Percentiles rank a stretch among this genome's conserved stretches.
phyloP scores from a whole-genome alignment of 2,329 filamentous ascomycete species.

The Beauveria asiatica region DNA sequence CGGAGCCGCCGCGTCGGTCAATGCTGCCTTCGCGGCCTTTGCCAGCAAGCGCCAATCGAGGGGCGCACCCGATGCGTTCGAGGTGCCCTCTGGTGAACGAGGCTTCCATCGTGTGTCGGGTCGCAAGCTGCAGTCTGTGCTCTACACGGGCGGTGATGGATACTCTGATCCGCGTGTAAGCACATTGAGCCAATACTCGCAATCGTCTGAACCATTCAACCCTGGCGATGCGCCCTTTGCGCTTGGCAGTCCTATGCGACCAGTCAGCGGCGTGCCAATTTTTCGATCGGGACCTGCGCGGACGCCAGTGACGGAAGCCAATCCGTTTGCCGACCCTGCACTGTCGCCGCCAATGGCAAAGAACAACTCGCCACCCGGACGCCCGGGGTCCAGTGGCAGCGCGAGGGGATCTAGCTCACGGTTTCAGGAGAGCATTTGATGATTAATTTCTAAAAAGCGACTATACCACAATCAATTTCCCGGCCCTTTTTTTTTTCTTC shows the following conservation, averaged over 20 bases:
- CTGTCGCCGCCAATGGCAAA: slow-evolving; percentile 21
- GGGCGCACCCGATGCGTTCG: slow-evolving; percentile 14
- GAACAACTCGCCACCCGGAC: slow-evolving; percentile 17
- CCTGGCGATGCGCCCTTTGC: slow-evolving; percentile 35
- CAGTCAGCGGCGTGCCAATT: slow-evolving; percentile 51
- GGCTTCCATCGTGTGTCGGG: slow-evolving; percentile 60
- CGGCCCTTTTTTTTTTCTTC: background rate
- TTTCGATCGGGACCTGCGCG: slow-evolving; percentile 58
- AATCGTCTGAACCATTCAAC: slow-evolving; percentile 35
- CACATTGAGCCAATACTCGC: slow-evolving; percentile 40
- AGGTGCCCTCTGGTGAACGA: slow-evolving; percentile 35
- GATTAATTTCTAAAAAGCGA: slow-evolving; percentile 2
- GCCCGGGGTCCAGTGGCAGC: slow-evolving; percentile 17
- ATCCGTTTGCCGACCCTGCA: slow-evolving; percentile 35
- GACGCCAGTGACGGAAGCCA: slow-evolving; percentile 49
- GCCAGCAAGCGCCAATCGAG: slow-evolving; percentile 29
- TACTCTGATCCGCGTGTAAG: slow-evolving; percentile 43
- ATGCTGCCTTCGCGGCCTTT: slow-evolving; percentile 39
- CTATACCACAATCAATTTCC: slow-evolving; percentile 8
- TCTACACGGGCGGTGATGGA: slow-evolving; percentile 54
- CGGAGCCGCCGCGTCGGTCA: slow-evolving; percentile 30
- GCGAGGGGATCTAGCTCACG: slow-evolving; percentile 16
- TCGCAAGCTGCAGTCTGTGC: slow-evolving; percentile 54
- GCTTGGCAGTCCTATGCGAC: slow-evolving; percentile 50
- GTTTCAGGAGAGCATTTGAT: slow-evolving; percentile 22